These are phyloP conservation scores for Pigoraptor vietnamica DNA, from an alignment of 78 protist species.

Conservation along the genomic window DNA sequence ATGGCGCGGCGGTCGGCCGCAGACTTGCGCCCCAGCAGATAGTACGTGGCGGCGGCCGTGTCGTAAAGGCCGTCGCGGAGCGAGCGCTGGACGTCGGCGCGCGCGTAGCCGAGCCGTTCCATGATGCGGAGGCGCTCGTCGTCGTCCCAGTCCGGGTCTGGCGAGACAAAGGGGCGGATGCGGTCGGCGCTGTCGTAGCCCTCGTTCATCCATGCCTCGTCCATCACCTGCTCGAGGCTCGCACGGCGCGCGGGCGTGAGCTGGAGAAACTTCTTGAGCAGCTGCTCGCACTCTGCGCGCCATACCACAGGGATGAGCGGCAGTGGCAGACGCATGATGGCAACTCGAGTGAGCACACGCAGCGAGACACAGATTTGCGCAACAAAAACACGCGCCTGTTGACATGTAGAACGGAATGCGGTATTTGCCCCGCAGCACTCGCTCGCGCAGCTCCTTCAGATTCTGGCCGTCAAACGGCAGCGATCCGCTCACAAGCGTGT, in stretches of 20 bases:
- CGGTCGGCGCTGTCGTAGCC: constrained; percentile 5
- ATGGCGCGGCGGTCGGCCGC: neutral
- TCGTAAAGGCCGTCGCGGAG: neutral
- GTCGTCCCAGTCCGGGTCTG: neutral
- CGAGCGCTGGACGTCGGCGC: neutral
- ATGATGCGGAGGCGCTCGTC: neutral
- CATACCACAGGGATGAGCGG: no score
- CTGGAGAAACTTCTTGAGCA: constrained; percentile 1
- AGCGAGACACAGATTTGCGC: neutral
- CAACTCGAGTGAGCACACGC: neutral
- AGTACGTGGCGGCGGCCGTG: constrained; percentile 24
- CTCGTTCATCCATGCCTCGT: constrained; percentile 37
- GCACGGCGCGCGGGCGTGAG: constrained; percentile 16
- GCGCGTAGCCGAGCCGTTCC: constrained; percentile 15
- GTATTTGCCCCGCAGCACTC: constrained; percentile 73
- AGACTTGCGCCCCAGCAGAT: constrained; percentile 24
- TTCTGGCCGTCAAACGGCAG: constrained; percentile 97
- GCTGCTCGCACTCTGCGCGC: constrained; percentile 16
- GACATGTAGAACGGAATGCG: constrained; percentile 45
- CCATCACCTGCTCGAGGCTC: neutral
- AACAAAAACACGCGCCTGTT: neutral
- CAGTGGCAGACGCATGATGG: no score
- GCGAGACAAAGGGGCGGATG: neutral
- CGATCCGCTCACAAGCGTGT: constrained; percentile 84
- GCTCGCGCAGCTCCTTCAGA: constrained; percentile 85